Evolutionary conservation across 352 stramenopile species (phyloP).

Genomic region (Peronosclerospora sorghi): DNA sequence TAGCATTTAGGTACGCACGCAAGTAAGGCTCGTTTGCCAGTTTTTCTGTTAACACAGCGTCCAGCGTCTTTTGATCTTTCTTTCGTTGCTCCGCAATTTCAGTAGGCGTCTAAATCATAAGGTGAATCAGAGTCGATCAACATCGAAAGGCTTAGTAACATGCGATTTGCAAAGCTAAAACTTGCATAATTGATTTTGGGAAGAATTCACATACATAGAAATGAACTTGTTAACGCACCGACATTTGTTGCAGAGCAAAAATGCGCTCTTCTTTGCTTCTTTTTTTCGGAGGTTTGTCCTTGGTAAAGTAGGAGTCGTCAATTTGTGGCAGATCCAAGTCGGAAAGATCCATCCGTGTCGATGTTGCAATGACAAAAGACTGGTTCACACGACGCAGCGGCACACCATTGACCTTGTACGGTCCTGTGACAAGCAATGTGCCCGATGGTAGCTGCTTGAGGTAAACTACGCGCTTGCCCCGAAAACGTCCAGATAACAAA

Average conservation of each 20-base stretch:
- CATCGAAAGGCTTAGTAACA: slow-evolving; percentile 8
- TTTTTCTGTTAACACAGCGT: slow-evolving; percentile 69
- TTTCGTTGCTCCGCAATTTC: slow-evolving; percentile 90
- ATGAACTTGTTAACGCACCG: slow-evolving; percentile 22
- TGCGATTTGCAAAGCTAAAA: slow-evolving; percentile 8
- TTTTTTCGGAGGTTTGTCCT: slow-evolving; percentile 52
- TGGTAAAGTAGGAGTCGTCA: slow-evolving; percentile 91
- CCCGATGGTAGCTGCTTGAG: slow-evolving; percentile 96
- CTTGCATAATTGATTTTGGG: slow-evolving; percentile 4
- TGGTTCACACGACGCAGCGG: slow-evolving; percentile 97
- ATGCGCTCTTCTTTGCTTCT: slow-evolving; percentile 85
- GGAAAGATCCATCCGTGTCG: slow-evolving; percentile 92
- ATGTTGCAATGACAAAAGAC: slow-evolving; percentile 97
- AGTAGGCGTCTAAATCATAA: slow-evolving; percentile 25
- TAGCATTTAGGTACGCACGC: slow-evolving; percentile 95
- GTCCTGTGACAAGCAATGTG: slow-evolving; percentile 92
- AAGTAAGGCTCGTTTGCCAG: slow-evolving; percentile 74
- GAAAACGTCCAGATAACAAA: slow-evolving; percentile 93
- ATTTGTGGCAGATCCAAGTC: slow-evolving; percentile 85
- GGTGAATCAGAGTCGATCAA: slow-evolving; percentile 9
- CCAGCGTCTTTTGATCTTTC: slow-evolving; percentile 92
- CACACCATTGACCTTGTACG: slow-evolving; percentile 98
- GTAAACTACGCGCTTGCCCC: slow-evolving; percentile 96
- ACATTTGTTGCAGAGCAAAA: slow-evolving; percentile 54
- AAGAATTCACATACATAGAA: slow-evolving; percentile 4